Conservation (phyloP, 2,329 filamentous ascomycete species). For the Dryadomyces quercus-mongolicae region DNA sequence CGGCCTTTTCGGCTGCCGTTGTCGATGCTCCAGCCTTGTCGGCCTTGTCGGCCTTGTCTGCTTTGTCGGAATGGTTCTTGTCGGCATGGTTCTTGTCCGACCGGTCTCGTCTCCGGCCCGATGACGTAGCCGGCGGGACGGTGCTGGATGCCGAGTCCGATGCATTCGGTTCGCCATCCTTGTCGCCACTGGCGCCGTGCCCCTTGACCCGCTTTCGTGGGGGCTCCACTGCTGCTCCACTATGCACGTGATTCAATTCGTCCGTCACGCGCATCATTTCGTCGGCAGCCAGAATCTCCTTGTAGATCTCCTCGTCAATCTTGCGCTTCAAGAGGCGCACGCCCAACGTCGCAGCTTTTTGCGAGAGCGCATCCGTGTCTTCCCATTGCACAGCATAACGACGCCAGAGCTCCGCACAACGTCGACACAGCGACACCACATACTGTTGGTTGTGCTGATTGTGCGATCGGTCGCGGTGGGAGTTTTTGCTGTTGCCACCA, state of each 20-base stretch:
- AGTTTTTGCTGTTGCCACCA: conserved; percentile 48
- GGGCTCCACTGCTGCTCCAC: conserved; percentile 28
- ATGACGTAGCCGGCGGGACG: conserved; percentile 13
- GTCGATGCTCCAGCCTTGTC: conserved; percentile 42
- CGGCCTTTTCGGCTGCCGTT: conserved; percentile 26
- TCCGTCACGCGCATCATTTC: conserved; percentile 39
- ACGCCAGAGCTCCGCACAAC: conserved; percentile 88
- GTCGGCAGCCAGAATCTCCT: conserved; percentile 55
- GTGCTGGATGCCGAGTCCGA: conserved; percentile 38
- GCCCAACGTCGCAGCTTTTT: conserved; percentile 70
- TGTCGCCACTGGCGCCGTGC: conserved; percentile 23
- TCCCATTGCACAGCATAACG: conserved; percentile 96
- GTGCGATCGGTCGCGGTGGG: conserved; percentile 64
- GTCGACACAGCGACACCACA: conserved; percentile 73
- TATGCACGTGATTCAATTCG: not conserved
- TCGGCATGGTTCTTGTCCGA: conserved; percentile 21
- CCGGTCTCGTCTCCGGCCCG: conserved; percentile 20
- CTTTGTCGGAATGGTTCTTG: conserved; percentile 48
- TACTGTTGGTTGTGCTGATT: conserved; percentile 32
- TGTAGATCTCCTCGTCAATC: conserved; percentile 81
- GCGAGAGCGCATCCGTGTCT: conserved; percentile 79
- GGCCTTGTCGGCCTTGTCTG: conserved; percentile 17
- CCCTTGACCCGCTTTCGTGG: conserved; percentile 55
- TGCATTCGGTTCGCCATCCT: conserved; percentile 32
- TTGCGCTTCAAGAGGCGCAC: conserved; percentile 77